These are phyloP conservation scores for Agaricus subrufescens DNA, from an alignment of 768 basidiomycete genomes.

Conservation along the genomic window DNA sequence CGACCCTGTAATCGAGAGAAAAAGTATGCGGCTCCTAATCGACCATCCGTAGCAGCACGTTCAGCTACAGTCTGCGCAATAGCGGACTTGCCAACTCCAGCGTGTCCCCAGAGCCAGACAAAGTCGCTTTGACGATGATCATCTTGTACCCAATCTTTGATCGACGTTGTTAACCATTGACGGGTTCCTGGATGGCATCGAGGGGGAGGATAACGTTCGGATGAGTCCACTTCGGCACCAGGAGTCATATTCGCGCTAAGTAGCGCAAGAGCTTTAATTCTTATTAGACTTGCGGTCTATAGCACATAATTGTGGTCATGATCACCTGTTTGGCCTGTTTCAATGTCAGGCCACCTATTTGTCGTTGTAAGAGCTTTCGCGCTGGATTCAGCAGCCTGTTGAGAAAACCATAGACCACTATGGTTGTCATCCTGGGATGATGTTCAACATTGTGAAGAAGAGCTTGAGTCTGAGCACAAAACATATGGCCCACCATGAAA, in stretches of 20 bases:
- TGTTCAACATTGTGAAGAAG: too few relatives aligned
- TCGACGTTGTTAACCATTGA: not conserved
- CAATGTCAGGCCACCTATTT: too few relatives aligned
- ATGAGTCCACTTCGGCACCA: not conserved
- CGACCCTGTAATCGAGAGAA: not conserved
- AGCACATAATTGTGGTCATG: too few relatives aligned
- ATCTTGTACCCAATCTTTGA: not conserved
- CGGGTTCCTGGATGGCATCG: slow-evolving; percentile 5
- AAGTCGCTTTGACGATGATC: not conserved
- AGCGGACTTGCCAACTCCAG: not conserved
- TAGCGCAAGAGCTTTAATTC: not conserved
- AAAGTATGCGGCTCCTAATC: not conserved
- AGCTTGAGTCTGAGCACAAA: too few relatives aligned
- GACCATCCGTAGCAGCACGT: not conserved
- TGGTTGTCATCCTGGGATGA: too few relatives aligned
- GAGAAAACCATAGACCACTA: too few relatives aligned
- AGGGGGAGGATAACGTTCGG: not conserved
- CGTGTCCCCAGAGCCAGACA: not conserved
- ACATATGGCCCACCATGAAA: too few relatives aligned
- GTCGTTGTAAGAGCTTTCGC: too few relatives aligned
- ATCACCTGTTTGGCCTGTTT: too few relatives aligned
- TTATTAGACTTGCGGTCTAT: not conserved
- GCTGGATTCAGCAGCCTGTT: too few relatives aligned
- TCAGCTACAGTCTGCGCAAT: not conserved
- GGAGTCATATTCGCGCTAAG: not conserved